phyloP scores from a whole-genome alignment of 2,329 filamentous ascomycete species.

The Xylariales sp. region DNA sequence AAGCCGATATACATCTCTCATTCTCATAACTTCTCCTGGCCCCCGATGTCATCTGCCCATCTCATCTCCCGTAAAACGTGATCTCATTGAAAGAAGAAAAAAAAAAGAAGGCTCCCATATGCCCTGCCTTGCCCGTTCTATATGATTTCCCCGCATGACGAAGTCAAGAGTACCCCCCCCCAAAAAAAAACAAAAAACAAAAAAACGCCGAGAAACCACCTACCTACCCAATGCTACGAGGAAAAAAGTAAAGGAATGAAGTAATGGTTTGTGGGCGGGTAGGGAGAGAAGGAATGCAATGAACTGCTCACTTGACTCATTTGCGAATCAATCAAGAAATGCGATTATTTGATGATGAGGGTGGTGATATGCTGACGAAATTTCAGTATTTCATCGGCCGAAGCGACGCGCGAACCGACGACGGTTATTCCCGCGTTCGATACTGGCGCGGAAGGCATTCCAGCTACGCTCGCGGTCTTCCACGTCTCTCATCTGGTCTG shows the following conservation, averaged over 20 bases:
- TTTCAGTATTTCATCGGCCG: slow-evolving; percentile 42
- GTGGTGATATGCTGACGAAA: background rate
- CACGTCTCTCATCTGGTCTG: slow-evolving; percentile 63
- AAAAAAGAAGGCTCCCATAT: slow-evolving; percentile 13
- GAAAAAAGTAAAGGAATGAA: slow-evolving; percentile 2
- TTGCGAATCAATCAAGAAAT: background rate
- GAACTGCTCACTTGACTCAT: background rate
- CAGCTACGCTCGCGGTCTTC: slow-evolving; percentile 64
- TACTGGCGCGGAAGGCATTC: slow-evolving; percentile 56
- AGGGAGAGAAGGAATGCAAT: background rate
- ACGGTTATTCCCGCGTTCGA: slow-evolving; percentile 50
- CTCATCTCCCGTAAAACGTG: slow-evolving; percentile 35
- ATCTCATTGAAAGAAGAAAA: slow-evolving; percentile 12
- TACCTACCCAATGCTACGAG: slow-evolving; percentile 25
- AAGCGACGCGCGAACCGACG: slow-evolving; percentile 57
- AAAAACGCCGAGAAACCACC: slow-evolving; percentile 21
- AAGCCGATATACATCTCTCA: background rate
- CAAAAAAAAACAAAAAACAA: too few relatives aligned
- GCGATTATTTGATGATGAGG: background rate
- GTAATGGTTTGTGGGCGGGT: background rate
- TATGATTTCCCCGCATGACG: slow-evolving; percentile 20
- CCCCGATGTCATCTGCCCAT: background rate
- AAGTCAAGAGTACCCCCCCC: background rate
- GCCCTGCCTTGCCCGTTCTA: slow-evolving; percentile 33
- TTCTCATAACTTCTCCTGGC: background rate